These are phyloP conservation scores for Phytophthora aleatoria DNA, from an alignment of 352 stramenopile genomes.

Conservation along the genomic window DNA sequence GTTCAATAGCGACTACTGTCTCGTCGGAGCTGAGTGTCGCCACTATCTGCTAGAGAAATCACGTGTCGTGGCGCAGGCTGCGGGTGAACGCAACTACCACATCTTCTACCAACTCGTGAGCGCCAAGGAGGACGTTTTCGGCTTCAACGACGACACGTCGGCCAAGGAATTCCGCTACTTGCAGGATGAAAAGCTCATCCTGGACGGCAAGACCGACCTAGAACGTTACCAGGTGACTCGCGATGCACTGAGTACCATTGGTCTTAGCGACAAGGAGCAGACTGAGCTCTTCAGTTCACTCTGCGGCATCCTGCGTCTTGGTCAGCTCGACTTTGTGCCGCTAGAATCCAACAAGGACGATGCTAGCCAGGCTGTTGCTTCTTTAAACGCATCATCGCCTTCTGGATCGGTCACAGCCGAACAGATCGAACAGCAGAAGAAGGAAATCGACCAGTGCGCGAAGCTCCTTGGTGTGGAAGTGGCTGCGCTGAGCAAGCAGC, in stretches of 20 bases:
- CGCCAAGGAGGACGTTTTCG: constrained; percentile 60
- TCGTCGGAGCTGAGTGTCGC: constrained; percentile 89
- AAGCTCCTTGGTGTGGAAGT: constrained; percentile 76
- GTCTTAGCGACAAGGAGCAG: constrained; percentile 69
- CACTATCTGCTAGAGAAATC: constrained; percentile 98
- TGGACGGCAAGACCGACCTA: constrained; percentile 74
- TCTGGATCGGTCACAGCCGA: constrained; percentile 26
- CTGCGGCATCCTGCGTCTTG: constrained; percentile 76
- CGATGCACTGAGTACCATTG: constrained; percentile 81
- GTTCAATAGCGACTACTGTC: constrained; percentile 87
- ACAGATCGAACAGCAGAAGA: constrained; percentile 57
- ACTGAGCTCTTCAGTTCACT: constrained; percentile 75
- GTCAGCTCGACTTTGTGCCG: constrained; percentile 83
- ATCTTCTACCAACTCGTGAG: constrained; percentile 97
- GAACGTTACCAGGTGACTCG: constrained; percentile 84
- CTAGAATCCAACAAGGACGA: constrained; percentile 80
- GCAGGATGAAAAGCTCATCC: constrained; percentile 66
- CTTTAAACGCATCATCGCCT: constrained; percentile 31
- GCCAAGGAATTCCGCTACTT: constrained; percentile 74
- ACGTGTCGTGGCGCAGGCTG: constrained; percentile 90
- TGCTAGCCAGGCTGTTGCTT: constrained; percentile 69
- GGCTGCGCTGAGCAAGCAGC: constrained; percentile 57
- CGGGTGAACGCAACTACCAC: constrained; percentile 97
- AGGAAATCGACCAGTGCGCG: constrained; percentile 65
- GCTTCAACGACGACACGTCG: constrained; percentile 50